Conservation (phyloP, 2,329 filamentous ascomycete species). For the Zymoseptoria brevis region DNA sequence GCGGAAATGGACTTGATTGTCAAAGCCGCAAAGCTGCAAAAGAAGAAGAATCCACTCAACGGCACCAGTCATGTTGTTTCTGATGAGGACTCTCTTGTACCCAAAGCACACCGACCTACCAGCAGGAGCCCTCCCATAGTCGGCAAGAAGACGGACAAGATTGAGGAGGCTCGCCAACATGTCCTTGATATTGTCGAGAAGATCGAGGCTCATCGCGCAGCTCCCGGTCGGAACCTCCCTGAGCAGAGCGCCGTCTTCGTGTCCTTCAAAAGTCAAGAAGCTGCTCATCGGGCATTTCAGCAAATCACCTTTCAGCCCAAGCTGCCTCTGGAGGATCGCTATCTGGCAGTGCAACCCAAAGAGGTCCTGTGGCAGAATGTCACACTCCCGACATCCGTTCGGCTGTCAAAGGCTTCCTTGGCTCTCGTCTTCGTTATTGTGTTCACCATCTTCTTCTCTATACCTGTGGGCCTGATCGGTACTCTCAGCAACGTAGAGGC, state of each 20-base stretch:
- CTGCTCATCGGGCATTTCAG: slow-evolving; percentile 79
- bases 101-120: slow-evolving; percentile 47
- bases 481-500: slow-evolving; percentile 29
- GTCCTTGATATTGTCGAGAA: slow-evolving; percentile 65
- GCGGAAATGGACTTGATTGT: slow-evolving; percentile 39
- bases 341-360: slow-evolving; percentile 37
- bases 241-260: slow-evolving; percentile 73
- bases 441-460: slow-evolving; percentile 32
- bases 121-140: slow-evolving; percentile 63
- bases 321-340: slow-evolving; percentile 34
- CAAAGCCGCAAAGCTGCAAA: slow-evolving; percentile 25
- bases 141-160: slow-evolving; percentile 82
- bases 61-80: slow-evolving; percentile 1
- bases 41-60: slow-evolving; percentile 6
- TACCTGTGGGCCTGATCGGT: slow-evolving; percentile 28
- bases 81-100: slow-evolving; percentile 17
- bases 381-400: slow-evolving; percentile 26
- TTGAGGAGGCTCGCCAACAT: slow-evolving; percentile 72
- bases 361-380: slow-evolving; percentile 43
- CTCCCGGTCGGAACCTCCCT: slow-evolving; percentile 46
- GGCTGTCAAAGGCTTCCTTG: slow-evolving; percentile 25
- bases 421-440: slow-evolving; percentile 26
- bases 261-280: slow-evolving; percentile 73
- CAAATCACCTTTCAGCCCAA: slow-evolving; percentile 24
- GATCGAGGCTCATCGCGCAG: slow-evolving; percentile 55